phyloP scores from a whole-genome alignment of 768 basidiomycete genomes.

The Tephrocybe sp. region DNA sequence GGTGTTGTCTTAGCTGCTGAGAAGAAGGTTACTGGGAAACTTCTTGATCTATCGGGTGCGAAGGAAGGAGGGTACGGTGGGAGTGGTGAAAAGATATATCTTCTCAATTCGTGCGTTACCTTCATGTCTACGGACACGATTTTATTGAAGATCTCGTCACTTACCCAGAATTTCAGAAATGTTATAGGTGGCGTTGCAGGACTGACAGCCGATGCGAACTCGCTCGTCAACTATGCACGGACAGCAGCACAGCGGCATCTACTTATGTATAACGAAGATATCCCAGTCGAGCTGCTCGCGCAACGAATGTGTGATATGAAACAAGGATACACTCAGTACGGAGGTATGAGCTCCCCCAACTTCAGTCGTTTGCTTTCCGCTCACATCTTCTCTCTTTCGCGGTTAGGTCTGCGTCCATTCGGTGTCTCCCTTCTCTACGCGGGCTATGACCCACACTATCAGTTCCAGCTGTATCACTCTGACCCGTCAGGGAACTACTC shows the following conservation, averaged over 20 bases:
- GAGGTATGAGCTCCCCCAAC: conserved; percentile 52
- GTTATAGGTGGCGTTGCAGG: conserved; percentile 95
- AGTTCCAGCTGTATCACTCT: conserved; percentile 97
- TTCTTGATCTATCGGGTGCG: conserved; percentile 83
- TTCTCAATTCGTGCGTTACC: conserved; percentile 78
- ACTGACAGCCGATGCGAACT: conserved; percentile 95
- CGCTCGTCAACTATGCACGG: conserved; percentile 91
- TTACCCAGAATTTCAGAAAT: conserved; percentile 54
- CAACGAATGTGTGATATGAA: conserved; percentile 95
- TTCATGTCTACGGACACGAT: neutral
- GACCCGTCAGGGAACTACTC: conserved; percentile 98
- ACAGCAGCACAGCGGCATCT: conserved; percentile 88
- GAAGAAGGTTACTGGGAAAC: conserved; percentile 98
- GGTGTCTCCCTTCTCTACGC: conserved; percentile 97
- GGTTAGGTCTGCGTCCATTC: conserved; percentile 91
- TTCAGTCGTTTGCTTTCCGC: neutral
- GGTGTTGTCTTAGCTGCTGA: conserved; percentile 92
- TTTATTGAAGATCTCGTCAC: neutral
- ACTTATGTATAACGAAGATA: conserved; percentile 91
- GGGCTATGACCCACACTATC: conserved; percentile 93
- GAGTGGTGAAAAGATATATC: conserved; percentile 96
- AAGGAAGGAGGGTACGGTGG: conserved; percentile 92
- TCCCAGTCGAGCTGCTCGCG: conserved; percentile 93
- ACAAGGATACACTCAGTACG: conserved; percentile 97
- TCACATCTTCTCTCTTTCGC: neutral